Evolutionary conservation across 2,329 filamentous ascomycete genomes (phyloP).

Genomic region (Chaetomium globosum): DNA sequence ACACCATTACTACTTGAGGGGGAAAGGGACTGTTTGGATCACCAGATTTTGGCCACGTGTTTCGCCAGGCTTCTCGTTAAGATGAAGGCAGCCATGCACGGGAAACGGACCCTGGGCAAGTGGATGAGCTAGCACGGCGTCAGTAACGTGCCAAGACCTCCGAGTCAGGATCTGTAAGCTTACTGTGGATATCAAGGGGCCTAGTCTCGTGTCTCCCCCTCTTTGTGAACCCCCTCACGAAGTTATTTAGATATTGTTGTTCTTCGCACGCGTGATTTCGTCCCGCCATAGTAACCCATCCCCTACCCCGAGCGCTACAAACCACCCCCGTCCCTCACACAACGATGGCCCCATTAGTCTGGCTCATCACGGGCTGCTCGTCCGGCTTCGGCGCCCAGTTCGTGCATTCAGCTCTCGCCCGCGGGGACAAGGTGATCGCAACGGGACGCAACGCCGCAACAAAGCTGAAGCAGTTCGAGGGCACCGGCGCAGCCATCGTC

Average conservation of each 20-base stretch:
- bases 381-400: constrained; percentile 31
- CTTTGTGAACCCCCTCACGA: neutral
- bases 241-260: neutral
- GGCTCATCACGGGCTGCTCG: constrained; percentile 36
- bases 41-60: too few species aligned
- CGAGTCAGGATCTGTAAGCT: too few species aligned
- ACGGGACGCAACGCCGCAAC: constrained; percentile 28
- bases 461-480: constrained; percentile 17
- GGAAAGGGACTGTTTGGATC: too few species aligned
- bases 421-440: constrained; percentile 34
- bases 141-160: too few species aligned
- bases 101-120: too few species aligned
- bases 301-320: neutral
- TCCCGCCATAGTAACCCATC: neutral
- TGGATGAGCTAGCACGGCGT: too few species aligned
- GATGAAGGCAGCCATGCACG: too few species aligned
- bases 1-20: too few species aligned
- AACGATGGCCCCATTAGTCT: constrained; percentile 29
- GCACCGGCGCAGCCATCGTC: constrained; percentile 16
- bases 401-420: constrained; percentile 20
- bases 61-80: too few species aligned
- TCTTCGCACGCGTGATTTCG: too few species aligned
- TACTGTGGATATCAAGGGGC: too few species aligned
- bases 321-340: neutral
- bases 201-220: neutral